Evolutionary conservation across 306 rosid genomes (phyloP), one percentile per base, ranked within the genome.

Genomic region (Citrullus mucosospermus): DNA sequence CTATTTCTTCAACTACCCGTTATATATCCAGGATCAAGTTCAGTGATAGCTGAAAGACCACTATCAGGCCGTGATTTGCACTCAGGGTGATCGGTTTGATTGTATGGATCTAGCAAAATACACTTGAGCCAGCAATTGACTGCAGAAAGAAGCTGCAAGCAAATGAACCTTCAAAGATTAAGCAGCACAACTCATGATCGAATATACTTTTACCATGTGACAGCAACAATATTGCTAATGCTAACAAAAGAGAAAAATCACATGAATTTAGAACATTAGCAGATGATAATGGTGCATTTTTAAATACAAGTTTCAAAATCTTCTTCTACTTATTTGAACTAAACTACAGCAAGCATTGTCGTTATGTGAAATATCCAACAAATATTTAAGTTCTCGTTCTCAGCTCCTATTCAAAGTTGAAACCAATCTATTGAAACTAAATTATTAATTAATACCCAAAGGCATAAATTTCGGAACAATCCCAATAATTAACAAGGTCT

Each of bases 111-210:
- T 53, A 95, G 79, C 79, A 91, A 18, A 91, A 95, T 92, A 75
- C 99, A 95, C 88, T 95, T 95, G 34, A 95, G 93, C 99, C 99
- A 92, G 78, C 99, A 95, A 81, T 95, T 95, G 62, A 95, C 97
- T 12, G 97, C 97, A 71, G 97, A 95, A 84, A 95, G 97, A 83
- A 92, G 89, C 97, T 95, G 86, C 81, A 84, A 25, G 39, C 39
- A 28, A 20, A 72, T 28, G 60, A 48, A 72, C 36, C 30, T 50
- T 30, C 59, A 71, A 28, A 71, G 43, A 48, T 38, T 44, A 6
- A 70, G 76, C 43, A 46, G 39, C 13, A 39, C 77, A 50, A 28
- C 76, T 69, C 30, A 2, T 44, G 20, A 70, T 22, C 6, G 1
- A 43, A 8, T 43, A 5, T 22, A 69, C 38, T 43, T 39, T 69